Conservation (phyloP, 73 alveolate genomes). For the Uronychia setigera region DNA sequence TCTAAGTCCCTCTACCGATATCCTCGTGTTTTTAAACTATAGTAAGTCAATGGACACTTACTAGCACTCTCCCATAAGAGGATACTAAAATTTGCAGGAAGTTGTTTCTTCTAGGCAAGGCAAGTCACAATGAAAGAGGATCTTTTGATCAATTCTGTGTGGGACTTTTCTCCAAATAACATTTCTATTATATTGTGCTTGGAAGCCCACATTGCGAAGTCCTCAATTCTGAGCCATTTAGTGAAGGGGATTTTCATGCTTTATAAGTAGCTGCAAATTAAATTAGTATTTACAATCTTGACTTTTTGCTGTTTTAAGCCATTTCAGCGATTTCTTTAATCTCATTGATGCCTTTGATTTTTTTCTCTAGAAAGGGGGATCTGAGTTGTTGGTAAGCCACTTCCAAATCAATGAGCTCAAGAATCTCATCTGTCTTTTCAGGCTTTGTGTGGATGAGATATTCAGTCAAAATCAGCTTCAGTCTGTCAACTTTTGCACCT, state of each 20-base stretch:
- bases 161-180: background rate
- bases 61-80: background rate
- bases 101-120: background rate
- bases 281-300: background rate
- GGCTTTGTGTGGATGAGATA: slow-evolving; percentile 22
- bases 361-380: slow-evolving; percentile 70
- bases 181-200: background rate
- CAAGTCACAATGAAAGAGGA: background rate
- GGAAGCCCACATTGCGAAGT: background rate
- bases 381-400: slow-evolving; percentile 58
- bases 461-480: slow-evolving; percentile 6
- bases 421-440: slow-evolving; percentile 8
- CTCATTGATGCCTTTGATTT: slow-evolving; percentile 74
- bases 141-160: background rate
- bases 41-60: background rate
- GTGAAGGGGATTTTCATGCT: background rate
- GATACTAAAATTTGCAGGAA: background rate
- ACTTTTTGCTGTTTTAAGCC: background rate
- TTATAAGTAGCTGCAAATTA: background rate
- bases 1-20: background rate
- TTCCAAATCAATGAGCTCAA: slow-evolving; percentile 55
- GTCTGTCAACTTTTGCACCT: slow-evolving; percentile 48
- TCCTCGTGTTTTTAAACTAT: background rate
- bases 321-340: slow-evolving; percentile 49
- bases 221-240: slow-evolving; percentile 30